Base-by-base conservation (phyloP, 2,329 filamentous ascomycete species). In the Chrysoporthe puriensis region DNA sequence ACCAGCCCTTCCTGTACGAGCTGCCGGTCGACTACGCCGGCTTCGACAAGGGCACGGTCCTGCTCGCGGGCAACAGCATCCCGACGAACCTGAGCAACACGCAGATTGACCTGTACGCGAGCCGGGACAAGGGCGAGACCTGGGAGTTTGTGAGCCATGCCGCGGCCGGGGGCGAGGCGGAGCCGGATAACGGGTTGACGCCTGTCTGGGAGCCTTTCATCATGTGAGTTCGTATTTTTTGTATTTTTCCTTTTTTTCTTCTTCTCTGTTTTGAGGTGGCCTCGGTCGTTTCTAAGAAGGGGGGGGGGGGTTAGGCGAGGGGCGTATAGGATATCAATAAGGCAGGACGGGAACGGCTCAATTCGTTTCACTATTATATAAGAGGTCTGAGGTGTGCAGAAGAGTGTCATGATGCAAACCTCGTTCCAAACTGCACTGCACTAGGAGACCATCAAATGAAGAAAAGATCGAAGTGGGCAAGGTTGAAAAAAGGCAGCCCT, bases 181-280 rank as follows among this genome's bases (percentile, higher is more conserved):
- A 80, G 0, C 85, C 89, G 3, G 83, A 86, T 73, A 91, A 92
- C 73, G 90, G 88, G 1, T 76, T 88, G 48, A 90, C 88, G 0
- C 88, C 90, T 0, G 87, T 93, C 26, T 93, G 90, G 90, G 91
- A 93, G 76, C 90, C 90, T 0, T 91, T 90, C 76, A 77, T 92
- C 54, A 74, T 87, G 74, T 74, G 57, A 66, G 71, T 64, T 16
- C 1, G 14, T 59, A 7, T 14, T 18, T n/a, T 50, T 8, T n/a
- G n/a, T n/a, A n/a, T n/a, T n/a, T n/a, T n/a, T n/a, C n/a, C n/a
- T n/a, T 43, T 42, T 5, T 36, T 14, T 8, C 42, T n/a, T 61
- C 14, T 34, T 7, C 2, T 36, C 14, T 36, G 14, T 26, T 26
- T 26, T 26, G 26, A 26, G 2, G 26, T 26, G 2, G 26, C 26